phyloP scores from a whole-genome alignment of 106 monocot species.

The Dioscorea zingiberensis region DNA sequence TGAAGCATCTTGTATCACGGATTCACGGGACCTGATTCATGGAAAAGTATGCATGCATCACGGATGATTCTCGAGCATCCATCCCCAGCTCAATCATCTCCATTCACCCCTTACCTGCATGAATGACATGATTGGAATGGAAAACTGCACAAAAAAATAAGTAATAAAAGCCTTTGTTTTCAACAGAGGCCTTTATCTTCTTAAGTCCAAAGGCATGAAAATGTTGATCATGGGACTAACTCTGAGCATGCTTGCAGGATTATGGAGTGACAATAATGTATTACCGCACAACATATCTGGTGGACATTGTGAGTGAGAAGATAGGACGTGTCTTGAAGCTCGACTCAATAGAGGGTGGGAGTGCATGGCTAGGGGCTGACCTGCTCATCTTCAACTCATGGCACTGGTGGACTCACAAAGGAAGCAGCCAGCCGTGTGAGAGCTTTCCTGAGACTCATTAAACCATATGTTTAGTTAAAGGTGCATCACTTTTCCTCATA shows the following conservation, averaged over 20 bases:
- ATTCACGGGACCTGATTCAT: neutral
- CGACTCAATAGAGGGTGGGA: constrained; percentile 55
- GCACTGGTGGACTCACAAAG: constrained; percentile 85
- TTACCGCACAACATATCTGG: constrained; percentile 56
- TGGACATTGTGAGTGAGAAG: constrained; percentile 53
- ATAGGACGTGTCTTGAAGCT: constrained; percentile 71
- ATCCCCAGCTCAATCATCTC: too few species aligned
- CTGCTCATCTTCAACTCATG: constrained; percentile 89
- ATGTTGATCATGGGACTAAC: neutral
- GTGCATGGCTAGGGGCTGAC: constrained; percentile 53
- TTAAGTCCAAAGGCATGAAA: neutral
- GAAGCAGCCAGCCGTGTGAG: constrained; percentile 53
- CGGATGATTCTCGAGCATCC: too few species aligned
- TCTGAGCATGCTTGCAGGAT: constrained; percentile 26
- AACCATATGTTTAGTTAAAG: too few species aligned
- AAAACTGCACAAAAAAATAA: too few species aligned
- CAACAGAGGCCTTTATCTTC: too few species aligned
- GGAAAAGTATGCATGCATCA: too few species aligned
- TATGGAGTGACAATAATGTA: constrained; percentile 52
- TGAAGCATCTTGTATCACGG: neutral
- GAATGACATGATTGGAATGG: too few species aligned
- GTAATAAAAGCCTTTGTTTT: too few species aligned
- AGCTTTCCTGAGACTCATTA: neutral
- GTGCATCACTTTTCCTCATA: too few species aligned
- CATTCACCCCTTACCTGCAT: too few species aligned